Evolutionary conservation across 139 green algal genomes (phyloP).

Genomic region (Auxenochlorella pyrenoidosa): DNA sequence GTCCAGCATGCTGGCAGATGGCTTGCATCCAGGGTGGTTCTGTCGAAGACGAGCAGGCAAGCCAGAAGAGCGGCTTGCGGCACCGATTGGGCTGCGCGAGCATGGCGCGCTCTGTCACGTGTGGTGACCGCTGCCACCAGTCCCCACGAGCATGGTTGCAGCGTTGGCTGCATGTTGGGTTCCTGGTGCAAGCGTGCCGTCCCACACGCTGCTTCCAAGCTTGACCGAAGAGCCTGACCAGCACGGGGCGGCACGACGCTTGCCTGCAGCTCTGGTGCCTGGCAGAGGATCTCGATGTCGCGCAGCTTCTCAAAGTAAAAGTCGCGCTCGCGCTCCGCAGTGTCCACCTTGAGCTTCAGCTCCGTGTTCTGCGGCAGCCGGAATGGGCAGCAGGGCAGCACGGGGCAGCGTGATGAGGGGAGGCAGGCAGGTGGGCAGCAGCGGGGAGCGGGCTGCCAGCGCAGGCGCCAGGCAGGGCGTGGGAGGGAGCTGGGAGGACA

Average conservation of each 20-base stretch:
- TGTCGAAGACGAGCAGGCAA: too few species aligned
- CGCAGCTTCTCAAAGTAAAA: constrained; percentile 98
- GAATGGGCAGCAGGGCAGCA: neutral
- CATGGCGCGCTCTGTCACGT: neutral
- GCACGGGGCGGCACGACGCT: too few species aligned
- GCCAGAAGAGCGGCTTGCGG: too few species aligned
- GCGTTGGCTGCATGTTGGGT: too few species aligned
- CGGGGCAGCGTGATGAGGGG: neutral
- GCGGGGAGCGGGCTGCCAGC: neutral
- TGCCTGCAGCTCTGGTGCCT: constrained; percentile 71
- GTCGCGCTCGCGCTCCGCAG: constrained; percentile 85
- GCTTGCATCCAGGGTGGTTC: too few species aligned
- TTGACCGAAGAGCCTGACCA: too few species aligned
- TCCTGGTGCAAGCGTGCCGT: too few species aligned
- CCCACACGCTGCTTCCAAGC: too few species aligned
- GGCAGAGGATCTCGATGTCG: constrained; percentile 98
- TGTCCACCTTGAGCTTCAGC: constrained; percentile 84
- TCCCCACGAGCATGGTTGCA: too few species aligned
- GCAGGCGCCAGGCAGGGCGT: neutral
- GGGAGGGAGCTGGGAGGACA: too few species aligned
- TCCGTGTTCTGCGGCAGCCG: constrained; percentile 52
- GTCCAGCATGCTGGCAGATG: too few species aligned
- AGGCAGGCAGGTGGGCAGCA: neutral
- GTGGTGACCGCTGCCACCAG: too few species aligned
- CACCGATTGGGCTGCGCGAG: neutral